Base-by-base conservation (phyloP, 2,329 filamentous ascomycete species). In the Aspergillus sp. region DNA sequence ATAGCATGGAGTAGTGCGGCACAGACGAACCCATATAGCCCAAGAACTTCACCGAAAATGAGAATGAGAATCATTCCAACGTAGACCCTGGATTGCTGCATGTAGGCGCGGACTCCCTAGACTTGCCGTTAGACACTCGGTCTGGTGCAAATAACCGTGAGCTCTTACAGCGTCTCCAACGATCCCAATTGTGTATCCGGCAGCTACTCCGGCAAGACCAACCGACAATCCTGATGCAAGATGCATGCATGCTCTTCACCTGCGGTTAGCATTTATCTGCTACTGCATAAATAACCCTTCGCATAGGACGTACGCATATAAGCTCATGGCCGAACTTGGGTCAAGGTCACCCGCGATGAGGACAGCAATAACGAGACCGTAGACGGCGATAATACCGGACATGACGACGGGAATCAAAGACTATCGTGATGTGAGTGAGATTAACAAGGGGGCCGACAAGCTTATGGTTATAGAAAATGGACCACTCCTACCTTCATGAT, bases 301-400 rank as follows among this genome's bases (percentile, higher is more conserved):
- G 30, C 50, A 33, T 30, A 19, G 19, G 48, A 80, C 86, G 61
- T 81, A 90, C 87, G 85, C 89, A 79, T 95, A 99, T 64, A 98
- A 81, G 71, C 87, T 92, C 80, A 96, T 96, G 72, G 82, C 82
- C 64, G 83, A 79, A 19, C 78, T 78, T 15, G 84, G 82, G 50
- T 83, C 84, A 74, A 98, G 86, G 75, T 96, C 91, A 76, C 91
- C 89, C 56, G 92, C 91, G 74, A 99, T 99, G 66, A 99, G 86
- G 71, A 99, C 95, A 17, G 93, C 90, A 67, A 99, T 93, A 70
- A 99, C 95, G 67, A 99, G 89, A 51, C 93, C 91, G 80, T 99
- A 99, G 66, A 99, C 95, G 58, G 95, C 95, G 71, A 99, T 91
- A 74, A 99, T 99, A 86, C 95, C 95, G 68, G 95, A 96, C 95